Evolutionary conservation across 1,284 basidiomycete species (phyloP), one percentile per base, ranked within the genome.

Genomic region (Sporisorium iseilematis-ciliati): DNA sequence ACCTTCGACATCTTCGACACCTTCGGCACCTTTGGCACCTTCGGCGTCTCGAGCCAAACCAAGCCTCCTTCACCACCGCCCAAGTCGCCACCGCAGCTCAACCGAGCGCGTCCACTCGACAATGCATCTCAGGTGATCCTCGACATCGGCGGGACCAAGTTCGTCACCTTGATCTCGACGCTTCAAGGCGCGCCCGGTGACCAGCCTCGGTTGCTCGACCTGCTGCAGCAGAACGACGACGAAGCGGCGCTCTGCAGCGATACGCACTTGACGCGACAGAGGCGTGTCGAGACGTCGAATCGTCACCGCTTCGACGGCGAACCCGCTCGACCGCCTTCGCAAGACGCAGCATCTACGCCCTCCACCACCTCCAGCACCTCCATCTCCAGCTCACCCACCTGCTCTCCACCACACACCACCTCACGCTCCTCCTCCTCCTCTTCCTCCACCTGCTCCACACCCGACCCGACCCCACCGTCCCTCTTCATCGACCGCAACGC

Each of bases 401-500:
- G 5, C 29, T 29, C 29, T 29, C 29, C 29, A 29, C 29, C 29
- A 1, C 16, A 11, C 35, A 38, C 3, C 35, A 38, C 12, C 12
- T 38, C 35, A 12, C 35, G 12, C 11, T 3, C 8, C 33, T 3
- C 14, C 35, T 38, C 35, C 14, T 16, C 12, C 35, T n/a, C 11
- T 38, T 3, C 6, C 51, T 4, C 26, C 38, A 26, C 51, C 18
- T 11, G 26, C 16, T 31, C 25, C 25, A 16, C 14, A 10, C 26
- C 38, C 23, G 11, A 16, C 10, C 31, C 53, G 26, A 14, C 35
- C 4, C 26, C 48, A 16, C 38, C 6, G 4, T 26, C 33, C 20
- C 54, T 72, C 48, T 72, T 72, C 35, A 43, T 72, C 11, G 69
- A 72, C 25, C 64, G 69, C 21, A 72, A 66, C 40, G 35, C 38